Conservation (phyloP, 148 eudicot species). For the Camellia sinensis region DNA sequence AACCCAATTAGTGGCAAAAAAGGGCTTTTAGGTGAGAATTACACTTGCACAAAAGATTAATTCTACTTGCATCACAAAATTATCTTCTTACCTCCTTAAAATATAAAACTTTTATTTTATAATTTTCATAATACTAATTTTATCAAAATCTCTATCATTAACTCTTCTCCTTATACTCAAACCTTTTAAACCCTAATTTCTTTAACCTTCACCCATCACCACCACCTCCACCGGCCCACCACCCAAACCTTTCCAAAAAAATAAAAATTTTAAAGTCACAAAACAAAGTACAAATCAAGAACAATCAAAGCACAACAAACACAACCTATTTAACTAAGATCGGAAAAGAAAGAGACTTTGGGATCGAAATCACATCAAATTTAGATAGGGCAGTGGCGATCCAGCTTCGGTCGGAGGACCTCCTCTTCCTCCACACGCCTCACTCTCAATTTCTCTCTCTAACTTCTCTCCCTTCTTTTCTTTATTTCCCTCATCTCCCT, state of each 20-base stretch:
- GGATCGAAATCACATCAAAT: conserved; percentile 12
- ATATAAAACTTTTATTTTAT: too few species aligned
- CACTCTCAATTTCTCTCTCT: conserved; percentile 2
- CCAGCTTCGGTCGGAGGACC: conserved; percentile 13
- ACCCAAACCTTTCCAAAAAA: not conserved
- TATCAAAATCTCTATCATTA: too few species aligned
- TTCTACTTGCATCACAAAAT: too few species aligned
- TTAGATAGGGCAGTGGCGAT: conserved; percentile 5
- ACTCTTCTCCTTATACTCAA: too few species aligned
- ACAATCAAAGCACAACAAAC: not conserved
- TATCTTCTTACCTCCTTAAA: too few species aligned
- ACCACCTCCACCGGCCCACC: too few species aligned
- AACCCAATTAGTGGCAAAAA: too few species aligned
- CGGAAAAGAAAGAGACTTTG: conserved; percentile 4
- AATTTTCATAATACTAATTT: too few species aligned
- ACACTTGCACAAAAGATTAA: too few species aligned
- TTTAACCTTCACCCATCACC: too few species aligned
- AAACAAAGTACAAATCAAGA: not conserved
- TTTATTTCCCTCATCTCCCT: not conserved
- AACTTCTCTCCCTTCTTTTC: not conserved
- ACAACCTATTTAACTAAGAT: not conserved
- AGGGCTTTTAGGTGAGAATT: too few species aligned
- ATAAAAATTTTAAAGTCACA: not conserved
- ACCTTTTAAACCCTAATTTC: too few species aligned
- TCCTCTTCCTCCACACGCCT: not conserved